Percentiles rank a stretch among this genome's conserved stretches.
Conservation (phyloP, 495 filamentous ascomycete species). For the Xylaria venustula region DNA sequence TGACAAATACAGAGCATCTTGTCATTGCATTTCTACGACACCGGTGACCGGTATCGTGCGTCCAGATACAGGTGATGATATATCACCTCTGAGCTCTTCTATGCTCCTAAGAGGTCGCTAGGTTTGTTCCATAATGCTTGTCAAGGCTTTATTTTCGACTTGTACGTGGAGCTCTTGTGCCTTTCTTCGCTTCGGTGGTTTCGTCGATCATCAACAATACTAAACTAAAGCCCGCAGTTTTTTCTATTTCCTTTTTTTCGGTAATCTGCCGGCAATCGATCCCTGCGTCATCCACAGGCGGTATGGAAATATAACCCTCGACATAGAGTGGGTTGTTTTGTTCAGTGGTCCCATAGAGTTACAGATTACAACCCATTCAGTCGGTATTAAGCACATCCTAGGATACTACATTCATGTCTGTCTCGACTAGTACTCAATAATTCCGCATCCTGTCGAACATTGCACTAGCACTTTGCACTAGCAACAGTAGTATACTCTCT, state of each 20-base stretch:
- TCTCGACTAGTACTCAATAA: no score
- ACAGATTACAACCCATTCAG: not conserved
- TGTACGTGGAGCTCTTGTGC: no score
- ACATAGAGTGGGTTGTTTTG: not conserved
- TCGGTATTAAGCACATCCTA: not conserved
- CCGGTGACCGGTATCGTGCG: not conserved
- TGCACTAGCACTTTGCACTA: constrained; percentile 11
- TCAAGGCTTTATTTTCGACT: not conserved
- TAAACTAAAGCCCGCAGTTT: not conserved
- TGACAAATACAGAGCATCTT: not conserved
- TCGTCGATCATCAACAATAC: not conserved
- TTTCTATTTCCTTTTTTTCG: not conserved
- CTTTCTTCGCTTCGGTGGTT: not conserved
- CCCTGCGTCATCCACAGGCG: not conserved
- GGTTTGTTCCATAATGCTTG: no score
- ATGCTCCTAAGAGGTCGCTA: no score
- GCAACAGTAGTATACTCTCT: not conserved
- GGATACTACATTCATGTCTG: not conserved
- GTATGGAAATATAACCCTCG: constrained; percentile 3
- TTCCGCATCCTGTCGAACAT: no score
- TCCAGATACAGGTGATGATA: not conserved
- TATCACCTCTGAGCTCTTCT: not conserved
- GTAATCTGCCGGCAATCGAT: not conserved
- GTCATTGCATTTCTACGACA: not conserved
- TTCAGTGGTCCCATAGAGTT: not conserved